phyloP scores from a whole-genome alignment of 768 basidiomycete genomes.

The Nidularia pulvinata region DNA sequence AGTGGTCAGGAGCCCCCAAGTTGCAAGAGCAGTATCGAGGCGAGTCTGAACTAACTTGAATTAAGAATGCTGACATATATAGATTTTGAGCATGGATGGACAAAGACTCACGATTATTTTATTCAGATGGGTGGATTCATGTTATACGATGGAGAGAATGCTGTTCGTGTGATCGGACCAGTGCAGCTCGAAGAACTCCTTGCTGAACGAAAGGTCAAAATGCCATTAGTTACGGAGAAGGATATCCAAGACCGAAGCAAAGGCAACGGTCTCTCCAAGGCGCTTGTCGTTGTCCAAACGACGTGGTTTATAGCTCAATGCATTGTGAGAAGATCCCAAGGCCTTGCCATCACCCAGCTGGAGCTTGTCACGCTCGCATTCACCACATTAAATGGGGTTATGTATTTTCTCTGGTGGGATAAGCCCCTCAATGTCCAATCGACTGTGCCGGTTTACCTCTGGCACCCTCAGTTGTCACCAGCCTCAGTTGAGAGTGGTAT shows the following conservation, averaged over 20 bases:
- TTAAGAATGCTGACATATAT: slow-evolving; percentile 1
- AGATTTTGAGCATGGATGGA: slow-evolving; percentile 6
- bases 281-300: slow-evolving; percentile 17
- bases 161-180: neutral
- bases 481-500: too few relatives aligned
- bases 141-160: neutral
- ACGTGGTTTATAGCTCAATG: slow-evolving; percentile 19
- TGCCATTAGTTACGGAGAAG: neutral
- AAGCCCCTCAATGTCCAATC: slow-evolving; percentile 29
- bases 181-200: neutral
- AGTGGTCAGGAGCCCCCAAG: slow-evolving; percentile 7
- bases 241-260: slow-evolving; percentile 25
- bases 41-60: neutral
- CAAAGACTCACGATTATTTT: slow-evolving; percentile 18
- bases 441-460: too few relatives aligned
- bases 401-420: slow-evolving; percentile 25
- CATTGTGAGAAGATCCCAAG: slow-evolving; percentile 9
- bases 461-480: too few relatives aligned
- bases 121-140: slow-evolving; percentile 26
- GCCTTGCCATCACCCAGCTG: slow-evolving; percentile 18
- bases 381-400: slow-evolving; percentile 14
- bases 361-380: slow-evolving; percentile 23
- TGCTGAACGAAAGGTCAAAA: neutral
- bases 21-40: neutral
- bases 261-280: slow-evolving; percentile 18